Percentiles rank a stretch among this genome's conserved stretches.
Evolutionary conservation across 1,284 basidiomycete species (phyloP).

Genomic region (Austropuccinia psidii): DNA sequence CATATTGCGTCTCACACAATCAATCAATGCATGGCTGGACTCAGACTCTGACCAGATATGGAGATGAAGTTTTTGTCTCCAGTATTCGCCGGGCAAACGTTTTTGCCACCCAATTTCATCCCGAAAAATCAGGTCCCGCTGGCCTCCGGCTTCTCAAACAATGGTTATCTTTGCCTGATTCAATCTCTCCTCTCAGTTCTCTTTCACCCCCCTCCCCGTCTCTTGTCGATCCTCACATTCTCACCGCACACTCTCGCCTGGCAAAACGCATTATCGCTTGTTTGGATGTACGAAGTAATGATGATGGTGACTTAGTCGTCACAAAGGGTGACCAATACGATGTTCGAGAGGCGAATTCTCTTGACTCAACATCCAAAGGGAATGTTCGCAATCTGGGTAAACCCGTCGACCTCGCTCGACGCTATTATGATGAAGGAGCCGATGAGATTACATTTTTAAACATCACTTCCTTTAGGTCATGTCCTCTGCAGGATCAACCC

Average conservation of each 20-base stretch:
- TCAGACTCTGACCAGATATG: slow-evolving; percentile 85
- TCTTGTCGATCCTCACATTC: slow-evolving; percentile 38
- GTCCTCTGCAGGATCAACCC: slow-evolving; percentile 88
- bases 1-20: slow-evolving; percentile 72
- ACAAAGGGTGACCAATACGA: slow-evolving; percentile 99
- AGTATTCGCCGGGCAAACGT: slow-evolving; percentile 75
- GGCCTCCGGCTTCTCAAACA: slow-evolving; percentile 71
- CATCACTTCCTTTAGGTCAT: slow-evolving; percentile 98
- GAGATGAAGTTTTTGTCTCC: slow-evolving; percentile 83
- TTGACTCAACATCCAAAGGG: slow-evolving; percentile 47
- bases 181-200: slow-evolving; percentile 33
- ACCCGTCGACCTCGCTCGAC: slow-evolving; percentile 80
- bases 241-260: slow-evolving; percentile 55
- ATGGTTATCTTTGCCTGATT: slow-evolving; percentile 58
- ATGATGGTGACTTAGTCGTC: slow-evolving; percentile 88
- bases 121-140: slow-evolving; percentile 91
- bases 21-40: slow-evolving; percentile 57
- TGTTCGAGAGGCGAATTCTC: slow-evolving; percentile 63
- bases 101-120: slow-evolving; percentile 95
- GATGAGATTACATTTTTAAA: slow-evolving; percentile 97
- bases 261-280: slow-evolving; percentile 96
- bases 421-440: slow-evolving; percentile 81
- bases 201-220: slow-evolving; percentile 29
- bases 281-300: slow-evolving; percentile 95
- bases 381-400: slow-evolving; percentile 95